phyloP scores from a whole-genome alignment of 129 eudicot species.

The Lonicera japonica region DNA sequence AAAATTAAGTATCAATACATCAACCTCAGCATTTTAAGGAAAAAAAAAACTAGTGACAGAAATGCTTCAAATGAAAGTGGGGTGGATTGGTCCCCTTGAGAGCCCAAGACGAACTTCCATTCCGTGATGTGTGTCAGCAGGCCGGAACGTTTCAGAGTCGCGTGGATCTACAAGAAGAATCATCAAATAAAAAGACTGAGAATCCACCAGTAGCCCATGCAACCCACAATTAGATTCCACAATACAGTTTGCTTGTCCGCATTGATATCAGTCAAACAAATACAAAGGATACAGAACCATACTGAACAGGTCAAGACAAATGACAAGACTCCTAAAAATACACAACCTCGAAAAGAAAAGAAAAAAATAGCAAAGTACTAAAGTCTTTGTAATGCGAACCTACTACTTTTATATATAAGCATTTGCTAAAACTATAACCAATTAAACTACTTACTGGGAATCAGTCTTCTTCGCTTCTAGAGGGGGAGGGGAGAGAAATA shows the following conservation, averaged over 20 bases:
- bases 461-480: too few species aligned
- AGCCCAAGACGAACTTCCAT: constrained; percentile 91
- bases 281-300: background rate
- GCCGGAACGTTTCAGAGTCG: constrained; percentile 67
- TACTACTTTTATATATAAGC: too few species aligned
- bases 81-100: constrained; percentile 77
- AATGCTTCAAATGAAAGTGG: constrained; percentile 57
- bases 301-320: background rate
- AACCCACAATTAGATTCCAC: background rate
- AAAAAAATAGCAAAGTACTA: too few species aligned
- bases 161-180: constrained; percentile 87
- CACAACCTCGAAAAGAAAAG: too few species aligned
- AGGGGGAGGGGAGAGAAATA: too few species aligned
- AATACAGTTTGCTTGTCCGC: background rate
- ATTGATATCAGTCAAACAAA: background rate
- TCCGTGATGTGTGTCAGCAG: constrained; percentile 83
- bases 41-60: background rate
- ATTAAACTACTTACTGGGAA: too few species aligned
- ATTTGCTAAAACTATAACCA: too few species aligned
- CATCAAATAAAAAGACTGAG: constrained; percentile 6
- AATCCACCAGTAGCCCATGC: background rate
- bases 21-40: too few species aligned
- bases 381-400: too few species aligned
- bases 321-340: too few species aligned
- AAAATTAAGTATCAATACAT: too few species aligned